Base-by-base conservation (phyloP, 768 basidiomycete species). In the Roridomyces roridus region DNA sequence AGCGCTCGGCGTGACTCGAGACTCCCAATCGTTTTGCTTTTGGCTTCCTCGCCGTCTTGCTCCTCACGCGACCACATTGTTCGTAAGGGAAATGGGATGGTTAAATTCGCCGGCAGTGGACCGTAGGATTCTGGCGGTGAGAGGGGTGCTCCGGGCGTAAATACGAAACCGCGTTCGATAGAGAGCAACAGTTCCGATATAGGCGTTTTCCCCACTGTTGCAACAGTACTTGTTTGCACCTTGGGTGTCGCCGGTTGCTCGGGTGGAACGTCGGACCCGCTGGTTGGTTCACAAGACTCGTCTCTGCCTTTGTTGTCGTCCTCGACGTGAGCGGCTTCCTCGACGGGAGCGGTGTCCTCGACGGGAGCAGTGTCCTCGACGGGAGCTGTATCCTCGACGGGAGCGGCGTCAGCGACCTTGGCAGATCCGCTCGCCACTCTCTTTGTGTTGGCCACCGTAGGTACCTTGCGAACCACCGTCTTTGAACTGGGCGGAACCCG, bases 111-210 rank as follows among this genome's bases (percentile, higher is more conserved):
- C 34, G 54, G 29, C 28, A 51, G 46, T 10, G 39, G 35, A 39
- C 70, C 51, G 57, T 85, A 82, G 26, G 77, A 73, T 51, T 81
- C 74, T 23, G 83, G 80, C 17, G 85, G 85, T 2, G 87, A 85
- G 34, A 88, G 74, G 2, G 86, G 85, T 1, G 82, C 78, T n/a
- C 75, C 77, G 15, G 86, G 87, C 4, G 86, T 85, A 61, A 84
- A 80, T n/a, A 86, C 68, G 68, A 90, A 90, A 28, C 87, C 88
- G 15, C 78, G 81, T 60, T 89, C 81, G 51, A 90, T 90, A 3
- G 86, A 81, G 15, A 78, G 74, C 41, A 86, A 71, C 26, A 90
- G 78, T 9, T 82, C 75, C 7, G 88, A 88, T 44, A 90, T 90
- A 2, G 88, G 88, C 26, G 88, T 89, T 58, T 77, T 83, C 51